Evolutionary conservation across 495 filamentous ascomycete species (phyloP).

Genomic region (Choiromyces venosus): DNA sequence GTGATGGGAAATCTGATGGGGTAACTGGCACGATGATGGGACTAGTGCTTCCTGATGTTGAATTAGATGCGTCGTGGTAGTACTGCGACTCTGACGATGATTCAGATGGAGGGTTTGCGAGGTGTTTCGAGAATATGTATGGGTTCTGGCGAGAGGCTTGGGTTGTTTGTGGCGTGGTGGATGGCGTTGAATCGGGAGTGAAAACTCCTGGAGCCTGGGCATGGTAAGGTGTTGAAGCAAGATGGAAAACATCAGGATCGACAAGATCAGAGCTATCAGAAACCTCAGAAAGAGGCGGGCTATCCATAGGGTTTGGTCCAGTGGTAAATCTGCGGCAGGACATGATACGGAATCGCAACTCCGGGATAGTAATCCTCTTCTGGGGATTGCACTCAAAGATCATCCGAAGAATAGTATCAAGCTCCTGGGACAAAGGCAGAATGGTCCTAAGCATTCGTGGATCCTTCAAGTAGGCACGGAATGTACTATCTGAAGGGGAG

Average conservation of each 20-base stretch:
- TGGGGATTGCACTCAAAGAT: constrained; percentile 87
- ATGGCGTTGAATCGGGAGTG: constrained; percentile 36
- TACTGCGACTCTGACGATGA: constrained; percentile 36
- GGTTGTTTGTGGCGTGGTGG: constrained; percentile 35
- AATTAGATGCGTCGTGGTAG: constrained; percentile 35
- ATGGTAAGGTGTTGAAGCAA: constrained; percentile 29
- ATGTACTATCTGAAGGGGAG: constrained; percentile 87
- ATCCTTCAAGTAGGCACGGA: constrained; percentile 82
- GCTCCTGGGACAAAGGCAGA: constrained; percentile 80
- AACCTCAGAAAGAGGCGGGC: constrained; percentile 37
- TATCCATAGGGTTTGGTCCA: constrained; percentile 37
- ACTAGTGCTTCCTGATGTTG: constrained; percentile 35
- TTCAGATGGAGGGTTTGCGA: constrained; percentile 36
- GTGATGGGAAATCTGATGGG: constrained; percentile 34
- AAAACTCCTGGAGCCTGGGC: constrained; percentile 35
- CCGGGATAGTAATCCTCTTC: constrained; percentile 76
- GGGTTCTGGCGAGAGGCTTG: constrained; percentile 34
- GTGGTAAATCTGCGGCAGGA: constrained; percentile 71
- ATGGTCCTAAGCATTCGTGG: constrained; percentile 87
- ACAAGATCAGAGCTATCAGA: constrained; percentile 37
- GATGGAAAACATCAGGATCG: constrained; percentile 35
- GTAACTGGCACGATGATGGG: constrained; percentile 35
- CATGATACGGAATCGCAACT: constrained; percentile 71
- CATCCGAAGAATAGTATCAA: constrained; percentile 79
- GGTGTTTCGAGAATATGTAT: constrained; percentile 33